Conservation (phyloP, 257 asterid species). For the Solanum corneliomulleri region DNA sequence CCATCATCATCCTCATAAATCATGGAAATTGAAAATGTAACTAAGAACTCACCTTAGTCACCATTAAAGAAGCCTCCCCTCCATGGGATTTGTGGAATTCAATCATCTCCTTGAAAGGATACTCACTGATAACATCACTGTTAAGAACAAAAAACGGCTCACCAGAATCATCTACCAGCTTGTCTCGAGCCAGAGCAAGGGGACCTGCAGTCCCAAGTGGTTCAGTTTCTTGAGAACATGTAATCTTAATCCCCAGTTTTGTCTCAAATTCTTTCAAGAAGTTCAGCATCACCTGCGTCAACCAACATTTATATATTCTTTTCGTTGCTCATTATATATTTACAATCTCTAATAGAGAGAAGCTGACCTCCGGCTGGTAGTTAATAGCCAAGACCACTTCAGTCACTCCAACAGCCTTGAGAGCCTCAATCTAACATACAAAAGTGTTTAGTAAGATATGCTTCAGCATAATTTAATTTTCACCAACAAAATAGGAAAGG, state of each 20-base stretch:
- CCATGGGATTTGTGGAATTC: conserved; percentile 91
- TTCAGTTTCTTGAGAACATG: conserved; percentile 94
- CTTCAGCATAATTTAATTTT: neutral
- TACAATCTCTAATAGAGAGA: neutral
- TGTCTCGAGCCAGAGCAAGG: conserved; percentile 93
- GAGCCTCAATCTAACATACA: conserved; percentile 71
- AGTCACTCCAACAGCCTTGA: conserved; percentile 83
- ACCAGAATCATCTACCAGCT: conserved; percentile 69
- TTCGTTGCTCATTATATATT: neutral
- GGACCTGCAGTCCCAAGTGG: conserved; percentile 99
- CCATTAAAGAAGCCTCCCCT: conserved; percentile 97
- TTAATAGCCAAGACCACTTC: conserved; percentile 94
- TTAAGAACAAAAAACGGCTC: conserved; percentile 92
- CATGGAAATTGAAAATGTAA: neutral
- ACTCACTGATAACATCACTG: conserved; percentile 90
- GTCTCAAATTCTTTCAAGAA: conserved; percentile 85
- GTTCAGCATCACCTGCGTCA: conserved; percentile 55
- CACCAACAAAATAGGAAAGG: neutral
- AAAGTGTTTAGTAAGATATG: neutral
- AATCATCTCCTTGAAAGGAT: conserved; percentile 80
- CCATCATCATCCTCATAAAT: neutral
- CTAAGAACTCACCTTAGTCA: conserved; percentile 40
- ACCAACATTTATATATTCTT: neutral
- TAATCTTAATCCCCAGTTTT: conserved; percentile 83
- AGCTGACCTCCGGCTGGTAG: conserved; percentile 84